Conservation (phyloP, 2,329 filamentous ascomycete species). For the Penicillium palitans region DNA sequence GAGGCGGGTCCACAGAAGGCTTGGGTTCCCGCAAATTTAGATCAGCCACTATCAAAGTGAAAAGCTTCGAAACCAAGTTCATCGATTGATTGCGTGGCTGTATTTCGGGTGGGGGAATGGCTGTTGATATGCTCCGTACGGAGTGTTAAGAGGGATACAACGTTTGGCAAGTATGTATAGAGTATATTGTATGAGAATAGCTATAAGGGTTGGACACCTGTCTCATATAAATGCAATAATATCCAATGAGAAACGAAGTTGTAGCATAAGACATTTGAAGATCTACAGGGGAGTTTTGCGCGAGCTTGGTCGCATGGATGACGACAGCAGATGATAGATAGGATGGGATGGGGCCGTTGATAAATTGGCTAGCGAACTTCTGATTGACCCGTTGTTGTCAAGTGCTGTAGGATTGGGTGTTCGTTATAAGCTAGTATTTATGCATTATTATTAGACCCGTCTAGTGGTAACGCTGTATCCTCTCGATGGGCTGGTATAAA, state of each 20-base stretch:
- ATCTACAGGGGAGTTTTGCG: constrained; percentile 18
- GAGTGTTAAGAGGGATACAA: background rate
- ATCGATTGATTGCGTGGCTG: constrained; percentile 3
- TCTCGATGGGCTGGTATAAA: background rate
- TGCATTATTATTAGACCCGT: constrained; percentile 2
- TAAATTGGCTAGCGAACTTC: background rate
- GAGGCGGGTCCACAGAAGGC: constrained; percentile 26
- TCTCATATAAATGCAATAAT: background rate
- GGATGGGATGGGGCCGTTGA: constrained; percentile 14
- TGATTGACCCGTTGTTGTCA: background rate
- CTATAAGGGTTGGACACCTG: background rate
- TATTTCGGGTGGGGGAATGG: background rate
- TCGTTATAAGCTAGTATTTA: constrained; percentile 8
- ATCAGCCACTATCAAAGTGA: constrained; percentile 23
- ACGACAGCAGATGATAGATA: constrained; percentile 20
- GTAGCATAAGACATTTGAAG: background rate
- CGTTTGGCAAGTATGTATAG: background rate
- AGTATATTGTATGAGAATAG: background rate
- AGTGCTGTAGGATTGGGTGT: background rate
- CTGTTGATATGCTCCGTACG: background rate
- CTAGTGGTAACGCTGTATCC: background rate
- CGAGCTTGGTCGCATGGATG: constrained; percentile 16
- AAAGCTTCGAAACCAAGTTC: constrained; percentile 6
- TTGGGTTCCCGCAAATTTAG: constrained; percentile 32
- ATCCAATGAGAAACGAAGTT: background rate